These are phyloP conservation scores for Saccharomycopsis microspora DNA, from an alignment of 805 yeast genomes.

Conservation along the genomic window DNA sequence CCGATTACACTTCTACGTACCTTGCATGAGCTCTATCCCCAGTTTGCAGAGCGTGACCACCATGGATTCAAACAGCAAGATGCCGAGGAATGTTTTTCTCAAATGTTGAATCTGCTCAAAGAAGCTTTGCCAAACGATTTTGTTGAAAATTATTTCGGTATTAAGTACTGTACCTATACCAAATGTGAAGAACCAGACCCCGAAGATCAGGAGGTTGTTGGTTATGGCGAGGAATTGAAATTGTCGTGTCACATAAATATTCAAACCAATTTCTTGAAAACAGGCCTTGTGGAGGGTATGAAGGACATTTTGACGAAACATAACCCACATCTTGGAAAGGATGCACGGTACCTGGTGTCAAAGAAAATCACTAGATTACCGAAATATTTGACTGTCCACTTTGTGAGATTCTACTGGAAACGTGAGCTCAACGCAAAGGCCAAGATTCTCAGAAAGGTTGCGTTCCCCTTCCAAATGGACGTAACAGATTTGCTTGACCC, in stretches of 20 bases:
- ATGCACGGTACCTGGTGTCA: constrained; percentile 57
- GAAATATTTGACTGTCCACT: constrained; percentile 78
- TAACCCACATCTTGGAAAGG: constrained; percentile 54
- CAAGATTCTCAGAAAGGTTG: constrained; percentile 87
- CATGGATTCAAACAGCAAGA: constrained; percentile 88
- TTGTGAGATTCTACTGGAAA: constrained; percentile 94
- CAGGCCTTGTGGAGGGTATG: constrained; percentile 68
- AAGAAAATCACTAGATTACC: constrained; percentile 66
- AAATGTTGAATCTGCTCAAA: constrained; percentile 46
- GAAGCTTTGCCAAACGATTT: constrained; percentile 36
- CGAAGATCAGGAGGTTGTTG: constrained; percentile 33
- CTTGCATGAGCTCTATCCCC: constrained; percentile 67
- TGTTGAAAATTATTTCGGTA: constrained; percentile 47
- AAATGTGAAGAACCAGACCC: constrained; percentile 47
- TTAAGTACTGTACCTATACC: constrained; percentile 51
- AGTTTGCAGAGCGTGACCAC: constrained; percentile 70
- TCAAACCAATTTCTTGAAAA: constrained; percentile 76
- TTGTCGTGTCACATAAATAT: constrained; percentile 83
- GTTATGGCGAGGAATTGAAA: constrained; percentile 53
- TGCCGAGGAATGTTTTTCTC: constrained; percentile 93
- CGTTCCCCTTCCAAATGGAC: constrained; percentile 89
- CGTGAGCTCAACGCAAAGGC: constrained; percentile 84
- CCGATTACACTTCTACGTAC: constrained; percentile 60
- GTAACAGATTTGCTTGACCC: constrained; percentile 76
- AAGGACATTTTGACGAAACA: constrained; percentile 69